Evolutionary conservation across 2,329 filamentous ascomycete species (phyloP).

Genomic region (Aciculosporium take): DNA sequence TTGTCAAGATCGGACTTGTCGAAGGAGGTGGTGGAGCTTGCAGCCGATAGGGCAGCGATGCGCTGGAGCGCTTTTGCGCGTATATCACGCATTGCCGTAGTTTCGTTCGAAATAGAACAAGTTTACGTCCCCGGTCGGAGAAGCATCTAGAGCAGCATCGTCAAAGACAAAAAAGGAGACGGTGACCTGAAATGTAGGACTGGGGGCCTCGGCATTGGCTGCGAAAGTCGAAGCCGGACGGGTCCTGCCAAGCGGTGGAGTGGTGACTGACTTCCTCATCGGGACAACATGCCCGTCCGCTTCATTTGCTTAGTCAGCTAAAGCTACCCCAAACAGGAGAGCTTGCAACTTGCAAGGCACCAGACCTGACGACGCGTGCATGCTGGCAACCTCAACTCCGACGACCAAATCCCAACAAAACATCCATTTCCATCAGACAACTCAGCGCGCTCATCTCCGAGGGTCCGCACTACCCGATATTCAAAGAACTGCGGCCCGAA

Average conservation of each 20-base stretch:
- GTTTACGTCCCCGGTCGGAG: background rate
- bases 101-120: background rate
- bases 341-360: constrained; percentile 4
- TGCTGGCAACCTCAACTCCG: constrained; percentile 16
- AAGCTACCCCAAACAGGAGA: constrained; percentile 9
- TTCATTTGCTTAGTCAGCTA: constrained; percentile 25
- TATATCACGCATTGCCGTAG: constrained; percentile 38
- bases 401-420: constrained; percentile 7
- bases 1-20: constrained; percentile 50
- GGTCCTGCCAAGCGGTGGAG: background rate
- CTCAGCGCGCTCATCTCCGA: constrained; percentile 1
- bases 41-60: constrained; percentile 48
- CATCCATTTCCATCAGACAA: constrained; percentile 10
- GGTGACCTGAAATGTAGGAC: background rate
- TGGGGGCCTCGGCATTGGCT: constrained; percentile 1
- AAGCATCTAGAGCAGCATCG: background rate
- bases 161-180: background rate
- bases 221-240: background rate
- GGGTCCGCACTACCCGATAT: background rate
- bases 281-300: background rate
- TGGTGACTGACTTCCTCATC: background rate
- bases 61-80: constrained; percentile 50
- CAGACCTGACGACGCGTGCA: constrained; percentile 21
- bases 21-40: constrained; percentile 36
- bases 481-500: background rate